Conservation (phyloP, 2,329 filamentous ascomycete species). For the Hypocreales sp. region DNA sequence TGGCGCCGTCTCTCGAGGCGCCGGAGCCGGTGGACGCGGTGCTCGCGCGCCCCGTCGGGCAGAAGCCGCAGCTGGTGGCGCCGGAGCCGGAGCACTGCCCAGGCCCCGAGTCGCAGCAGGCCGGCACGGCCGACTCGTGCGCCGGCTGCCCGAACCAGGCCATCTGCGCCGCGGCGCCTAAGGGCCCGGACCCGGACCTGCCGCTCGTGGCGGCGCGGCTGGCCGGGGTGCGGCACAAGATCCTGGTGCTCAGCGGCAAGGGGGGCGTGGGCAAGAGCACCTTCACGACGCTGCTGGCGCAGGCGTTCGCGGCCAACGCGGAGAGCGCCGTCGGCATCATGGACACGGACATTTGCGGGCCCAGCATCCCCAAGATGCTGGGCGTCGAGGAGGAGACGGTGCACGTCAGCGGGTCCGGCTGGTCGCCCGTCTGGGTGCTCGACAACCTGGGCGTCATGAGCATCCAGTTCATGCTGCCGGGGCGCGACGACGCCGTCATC, state of each 20-base stretch:
- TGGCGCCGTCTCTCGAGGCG: conserved; percentile 76
- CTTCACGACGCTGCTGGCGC: conserved; percentile 74
- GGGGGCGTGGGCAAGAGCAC: conserved; percentile 95
- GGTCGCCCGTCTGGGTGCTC: conserved; percentile 89
- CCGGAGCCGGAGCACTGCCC: conserved; percentile 96
- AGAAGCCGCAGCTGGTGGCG: conserved; percentile 72
- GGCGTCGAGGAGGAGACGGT: conserved; percentile 89
- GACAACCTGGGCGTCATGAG: conserved; percentile 95
- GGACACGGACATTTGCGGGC: conserved; percentile 96
- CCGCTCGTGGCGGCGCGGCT: conserved; percentile 75
- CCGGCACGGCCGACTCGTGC: conserved; percentile 66
- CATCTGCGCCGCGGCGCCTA: conserved; percentile 87
- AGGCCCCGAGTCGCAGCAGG: conserved; percentile 64
- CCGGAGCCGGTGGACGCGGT: conserved; percentile 55
- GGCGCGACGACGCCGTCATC: conserved; percentile 86
- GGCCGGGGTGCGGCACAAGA: conserved; percentile 72
- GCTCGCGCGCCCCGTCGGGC: conserved; percentile 59
- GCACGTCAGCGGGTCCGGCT: conserved; percentile 75
- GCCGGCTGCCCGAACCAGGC: conserved; percentile 89
- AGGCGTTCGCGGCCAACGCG: conserved; percentile 74
- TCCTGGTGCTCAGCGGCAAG: conserved; percentile 85
- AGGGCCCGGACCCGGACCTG: conserved; percentile 91
- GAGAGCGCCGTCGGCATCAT: conserved; percentile 78
- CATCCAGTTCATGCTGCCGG: conserved; percentile 95
- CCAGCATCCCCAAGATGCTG: conserved; percentile 97